A percentile compares a stretch with the other conserved stretches of the same genome.
phyloP scores from a whole-genome alignment of 2,329 filamentous ascomycete genomes.

The Phialophora verrucosa region DNA sequence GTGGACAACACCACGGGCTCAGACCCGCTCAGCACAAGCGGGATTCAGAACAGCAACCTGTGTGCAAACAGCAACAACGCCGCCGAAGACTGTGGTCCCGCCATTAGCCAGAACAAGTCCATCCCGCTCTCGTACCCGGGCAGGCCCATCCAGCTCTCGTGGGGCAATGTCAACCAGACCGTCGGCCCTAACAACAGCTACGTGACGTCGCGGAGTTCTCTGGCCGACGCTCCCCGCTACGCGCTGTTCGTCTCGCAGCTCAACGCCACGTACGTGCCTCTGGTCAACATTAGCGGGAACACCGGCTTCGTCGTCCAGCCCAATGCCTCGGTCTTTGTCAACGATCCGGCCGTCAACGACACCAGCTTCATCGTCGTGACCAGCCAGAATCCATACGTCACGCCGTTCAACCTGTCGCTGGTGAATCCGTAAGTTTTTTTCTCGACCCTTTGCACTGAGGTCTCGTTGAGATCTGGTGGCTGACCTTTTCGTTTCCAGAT shows the following conservation, averaged over 20 bases:
- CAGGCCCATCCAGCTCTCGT: constrained; percentile 71
- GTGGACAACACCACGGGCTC: constrained; percentile 40
- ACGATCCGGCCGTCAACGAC: constrained; percentile 73
- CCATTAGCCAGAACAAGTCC: constrained; percentile 71
- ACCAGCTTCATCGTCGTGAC: constrained; percentile 82
- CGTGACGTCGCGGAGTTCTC: constrained; percentile 62
- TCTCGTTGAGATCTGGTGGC: neutral
- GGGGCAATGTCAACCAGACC: constrained; percentile 71
- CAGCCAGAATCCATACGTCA: constrained; percentile 69
- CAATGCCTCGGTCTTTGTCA: constrained; percentile 68
- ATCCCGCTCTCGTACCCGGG: constrained; percentile 76
- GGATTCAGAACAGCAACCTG: constrained; percentile 53
- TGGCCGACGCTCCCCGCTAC: constrained; percentile 65
- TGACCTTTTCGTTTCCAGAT: constrained; percentile 3
- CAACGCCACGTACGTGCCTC: constrained; percentile 71
- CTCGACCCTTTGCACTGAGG: neutral
- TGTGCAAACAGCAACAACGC: constrained; percentile 64
- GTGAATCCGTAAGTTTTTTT: constrained; percentile 65
- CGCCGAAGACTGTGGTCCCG: constrained; percentile 65
- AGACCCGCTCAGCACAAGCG: constrained; percentile 45
- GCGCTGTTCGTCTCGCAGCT: constrained; percentile 80
- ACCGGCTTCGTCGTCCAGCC: constrained; percentile 75
- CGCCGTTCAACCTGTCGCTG: constrained; percentile 75
- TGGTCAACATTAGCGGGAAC: constrained; percentile 62
- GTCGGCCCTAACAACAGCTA: constrained; percentile 86